Conservation (phyloP, 1,139 yeast genomes). For the Saccharomyces hybrid region DNA sequence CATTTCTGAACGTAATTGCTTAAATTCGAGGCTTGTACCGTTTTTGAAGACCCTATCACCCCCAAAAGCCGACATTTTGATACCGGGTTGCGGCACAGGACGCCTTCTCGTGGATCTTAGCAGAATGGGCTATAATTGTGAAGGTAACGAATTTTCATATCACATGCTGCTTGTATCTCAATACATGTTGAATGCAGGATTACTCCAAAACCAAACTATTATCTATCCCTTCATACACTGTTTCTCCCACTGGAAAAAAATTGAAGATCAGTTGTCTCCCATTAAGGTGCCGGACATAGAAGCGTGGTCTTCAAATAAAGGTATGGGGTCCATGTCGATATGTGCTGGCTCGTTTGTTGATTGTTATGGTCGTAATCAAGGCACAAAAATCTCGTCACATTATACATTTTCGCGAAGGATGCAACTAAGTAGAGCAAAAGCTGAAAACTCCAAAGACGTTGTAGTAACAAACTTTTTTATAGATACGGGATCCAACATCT, state of each 20-base stretch:
- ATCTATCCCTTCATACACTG: constrained; percentile 51
- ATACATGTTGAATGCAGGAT: constrained; percentile 51
- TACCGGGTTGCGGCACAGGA: constrained; percentile 84
- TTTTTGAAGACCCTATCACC: constrained; percentile 43
- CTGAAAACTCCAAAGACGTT: constrained; percentile 40
- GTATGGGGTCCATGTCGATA: constrained; percentile 59
- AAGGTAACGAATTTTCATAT: constrained; percentile 78
- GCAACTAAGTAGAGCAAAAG: constrained; percentile 30
- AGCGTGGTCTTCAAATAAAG: constrained; percentile 39
- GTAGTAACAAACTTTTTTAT: constrained; percentile 69
- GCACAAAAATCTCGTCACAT: constrained; percentile 33
- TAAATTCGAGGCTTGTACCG: constrained; percentile 41
- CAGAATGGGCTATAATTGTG: constrained; percentile 58
- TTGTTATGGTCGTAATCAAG: constrained; percentile 51
- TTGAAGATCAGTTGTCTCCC: constrained; percentile 43
- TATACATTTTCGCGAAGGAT: constrained; percentile 39
- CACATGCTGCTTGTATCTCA: constrained; percentile 71
- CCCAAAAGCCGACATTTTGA: constrained; percentile 40
- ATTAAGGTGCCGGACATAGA: constrained; percentile 47
- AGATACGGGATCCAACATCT: constrained; percentile 68
- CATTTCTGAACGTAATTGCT: constrained; percentile 40
- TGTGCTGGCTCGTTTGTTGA: constrained; percentile 76
- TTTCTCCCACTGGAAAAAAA: constrained; percentile 40
- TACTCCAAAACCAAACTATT: constrained; percentile 34
- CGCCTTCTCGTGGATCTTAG: constrained; percentile 70